phyloP scores from a whole-genome alignment of 2,329 filamentous ascomycete species.

The Atkinsonella hypoxylon region DNA sequence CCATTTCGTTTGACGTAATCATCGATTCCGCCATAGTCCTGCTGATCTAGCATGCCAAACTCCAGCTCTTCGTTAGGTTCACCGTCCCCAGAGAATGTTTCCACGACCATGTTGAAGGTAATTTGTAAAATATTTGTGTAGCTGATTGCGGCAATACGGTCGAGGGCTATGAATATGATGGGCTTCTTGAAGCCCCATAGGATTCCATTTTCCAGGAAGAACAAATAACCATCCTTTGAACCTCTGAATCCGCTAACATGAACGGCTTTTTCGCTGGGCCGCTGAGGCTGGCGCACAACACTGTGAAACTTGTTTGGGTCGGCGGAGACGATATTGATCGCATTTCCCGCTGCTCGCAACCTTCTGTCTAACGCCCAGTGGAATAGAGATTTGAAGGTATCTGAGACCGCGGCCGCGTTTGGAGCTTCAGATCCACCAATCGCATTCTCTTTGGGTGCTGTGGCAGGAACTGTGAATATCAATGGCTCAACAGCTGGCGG shows the following conservation, averaged over 20 bases:
- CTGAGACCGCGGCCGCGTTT: conserved; percentile 41
- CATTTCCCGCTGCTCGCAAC: conserved; percentile 36
- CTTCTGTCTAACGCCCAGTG: conserved; percentile 47
- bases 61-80: conserved; percentile 48
- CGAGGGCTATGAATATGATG: conserved; percentile 49
- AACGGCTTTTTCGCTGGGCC: conserved; percentile 50
- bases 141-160: conserved; percentile 48
- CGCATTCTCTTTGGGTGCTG: conserved; percentile 47
- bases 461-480: conserved; percentile 50
- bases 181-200: conserved; percentile 63
- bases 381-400: conserved; percentile 46
- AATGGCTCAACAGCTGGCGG: conserved; percentile 40
- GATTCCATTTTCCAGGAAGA: conserved; percentile 55
- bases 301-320: conserved; percentile 47
- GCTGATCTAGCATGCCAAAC: conserved; percentile 59
- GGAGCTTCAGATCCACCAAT: conserved; percentile 38
- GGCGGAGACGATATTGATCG: conserved; percentile 36
- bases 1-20: conserved; percentile 49
- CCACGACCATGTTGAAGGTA: conserved; percentile 56
- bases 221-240: conserved; percentile 56
- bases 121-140: conserved; percentile 56
- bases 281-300: conserved; percentile 41
- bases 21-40: conserved; percentile 53
- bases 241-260: conserved; percentile 56
- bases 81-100: conserved; percentile 38